Evolutionary conservation across 2,329 filamentous ascomycete genomes (phyloP).

Genomic region (Apiospora pterosperma): DNA sequence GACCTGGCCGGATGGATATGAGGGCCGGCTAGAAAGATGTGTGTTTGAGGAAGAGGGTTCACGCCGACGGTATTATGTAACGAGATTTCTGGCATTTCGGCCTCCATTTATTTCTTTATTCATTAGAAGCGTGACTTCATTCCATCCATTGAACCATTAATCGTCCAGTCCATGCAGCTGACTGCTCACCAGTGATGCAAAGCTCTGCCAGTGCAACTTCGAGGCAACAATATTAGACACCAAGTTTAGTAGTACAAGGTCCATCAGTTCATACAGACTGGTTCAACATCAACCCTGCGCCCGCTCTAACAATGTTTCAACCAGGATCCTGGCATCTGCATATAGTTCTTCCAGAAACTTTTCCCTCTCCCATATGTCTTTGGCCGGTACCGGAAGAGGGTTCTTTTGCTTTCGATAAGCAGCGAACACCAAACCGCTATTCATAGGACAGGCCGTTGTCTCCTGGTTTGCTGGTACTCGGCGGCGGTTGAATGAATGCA

Average conservation of each 20-base stretch:
- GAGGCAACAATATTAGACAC: background rate
- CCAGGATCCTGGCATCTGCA: conserved; percentile 48
- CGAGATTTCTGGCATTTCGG: background rate
- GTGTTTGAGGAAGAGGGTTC: too few relatives aligned
- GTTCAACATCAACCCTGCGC: background rate
- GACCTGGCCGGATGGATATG: background rate
- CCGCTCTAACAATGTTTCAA: conserved; percentile 30
- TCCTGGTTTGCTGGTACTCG: conserved; percentile 32
- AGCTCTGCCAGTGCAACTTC: background rate
- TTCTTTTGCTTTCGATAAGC: conserved; percentile 48
- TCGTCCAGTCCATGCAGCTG: background rate
- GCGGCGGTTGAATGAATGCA: background rate
- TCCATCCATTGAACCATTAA: background rate
- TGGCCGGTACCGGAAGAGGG: conserved; percentile 32
- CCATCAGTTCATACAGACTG: background rate
- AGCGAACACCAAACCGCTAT: conserved; percentile 54
- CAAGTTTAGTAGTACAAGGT: background rate
- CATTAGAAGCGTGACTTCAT: background rate
- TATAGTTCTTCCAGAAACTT: conserved; percentile 38
- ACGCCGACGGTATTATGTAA: background rate
- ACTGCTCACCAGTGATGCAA: background rate
- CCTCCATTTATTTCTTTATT: background rate
- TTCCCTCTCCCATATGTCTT: conserved; percentile 32
- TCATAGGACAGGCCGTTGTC: conserved; percentile 38
- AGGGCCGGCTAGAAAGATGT: background rate